Evolutionary conservation across 2,329 filamentous ascomycete species (phyloP).

Genomic region (Ophiosphaerella korrae): DNA sequence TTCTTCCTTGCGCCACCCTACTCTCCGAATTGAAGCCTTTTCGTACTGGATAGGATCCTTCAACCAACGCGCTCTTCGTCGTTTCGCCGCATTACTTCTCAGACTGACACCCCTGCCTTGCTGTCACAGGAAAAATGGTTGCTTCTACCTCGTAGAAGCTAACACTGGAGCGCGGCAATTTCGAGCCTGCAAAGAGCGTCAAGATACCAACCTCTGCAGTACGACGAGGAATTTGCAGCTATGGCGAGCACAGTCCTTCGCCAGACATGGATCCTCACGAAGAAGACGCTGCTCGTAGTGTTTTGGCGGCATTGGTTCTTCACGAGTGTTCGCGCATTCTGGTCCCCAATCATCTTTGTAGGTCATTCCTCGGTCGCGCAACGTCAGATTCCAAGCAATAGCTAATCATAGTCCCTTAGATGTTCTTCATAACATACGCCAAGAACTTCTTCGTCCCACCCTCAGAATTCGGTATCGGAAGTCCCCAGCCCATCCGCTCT

Average conservation of each 20-base stretch:
- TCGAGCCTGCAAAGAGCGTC: too few species aligned
- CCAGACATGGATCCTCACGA: constrained; percentile 62
- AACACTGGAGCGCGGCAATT: constrained; percentile 6
- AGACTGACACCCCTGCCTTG: too few species aligned
- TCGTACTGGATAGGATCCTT: not conserved
- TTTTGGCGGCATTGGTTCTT: constrained; percentile 60
- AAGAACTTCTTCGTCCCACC: constrained; percentile 84
- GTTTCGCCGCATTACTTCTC: too few species aligned
- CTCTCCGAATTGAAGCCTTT: constrained; percentile 5
- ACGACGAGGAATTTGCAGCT: constrained; percentile 3
- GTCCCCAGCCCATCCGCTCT: constrained; percentile 64
- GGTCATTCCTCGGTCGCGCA: constrained; percentile 2
- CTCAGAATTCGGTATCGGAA: constrained; percentile 74
- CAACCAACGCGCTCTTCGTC: too few species aligned
- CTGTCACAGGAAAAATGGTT: constrained; percentile 6
- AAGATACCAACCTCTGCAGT: constrained; percentile 1
- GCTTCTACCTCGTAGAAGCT: not conserved
- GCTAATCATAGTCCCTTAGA: constrained; percentile 31
- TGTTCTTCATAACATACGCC: constrained; percentile 66
- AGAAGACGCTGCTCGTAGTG: constrained; percentile 63
- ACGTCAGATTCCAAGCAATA: not conserved
- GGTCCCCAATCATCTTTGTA: constrained; percentile 61
- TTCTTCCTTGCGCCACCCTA: not conserved
- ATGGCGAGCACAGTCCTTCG: constrained; percentile 47
- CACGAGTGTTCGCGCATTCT: constrained; percentile 60